Base-by-base conservation (phyloP, 1,284 basidiomycete species). In the Austroboletus novae-zelandiae region DNA sequence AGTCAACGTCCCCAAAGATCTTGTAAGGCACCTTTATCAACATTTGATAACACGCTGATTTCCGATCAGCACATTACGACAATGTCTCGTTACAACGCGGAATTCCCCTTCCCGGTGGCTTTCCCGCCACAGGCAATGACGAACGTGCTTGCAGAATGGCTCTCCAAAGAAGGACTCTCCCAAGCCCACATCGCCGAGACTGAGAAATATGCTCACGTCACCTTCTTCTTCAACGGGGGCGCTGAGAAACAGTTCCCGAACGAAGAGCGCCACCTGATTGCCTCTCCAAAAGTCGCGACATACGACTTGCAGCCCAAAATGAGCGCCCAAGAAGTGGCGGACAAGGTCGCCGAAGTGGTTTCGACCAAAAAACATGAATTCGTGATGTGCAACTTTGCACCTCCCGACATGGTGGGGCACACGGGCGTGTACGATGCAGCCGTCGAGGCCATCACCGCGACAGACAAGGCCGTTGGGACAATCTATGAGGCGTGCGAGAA, bases 141-240 rank as follows among this genome's bases (percentile, higher is more conserved):
- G 57, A 91, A 96, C 67, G 91, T 95, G 37, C 81, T 96, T 30
- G 92, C 92, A 1, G 93, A 95, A 66, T 92, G 89, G 86, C 78
- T 95, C 23, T 74, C 81, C 43, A 86, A 85, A 62, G 72, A 94
- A 59, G 89, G 80, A 17, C 66, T 89, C 54, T 90, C 85, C 67
- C 92, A 95, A 66, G 85, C 85, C 9, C 92, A 95, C 65, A 83
- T 95, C 53, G 92, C 91, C 81, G 92, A 95, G 70, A 95, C 93
- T 4, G 93, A 95, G 69, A 95, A 96, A 72, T 96, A 94, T 70
- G 91, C 92, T 1, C 93, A 95, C 66, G 90, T 96, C 54, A 96
- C 93, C 0, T 95, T 95, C 78, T 96, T 96, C 81, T 95, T 96
- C 80, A 95, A 95, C 71, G 92, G 93, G 25, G 93, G 92, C 53